Evolutionary conservation across 805 yeast genomes (phyloP).

Genomic region (Yarrowia yakushimensis): DNA sequence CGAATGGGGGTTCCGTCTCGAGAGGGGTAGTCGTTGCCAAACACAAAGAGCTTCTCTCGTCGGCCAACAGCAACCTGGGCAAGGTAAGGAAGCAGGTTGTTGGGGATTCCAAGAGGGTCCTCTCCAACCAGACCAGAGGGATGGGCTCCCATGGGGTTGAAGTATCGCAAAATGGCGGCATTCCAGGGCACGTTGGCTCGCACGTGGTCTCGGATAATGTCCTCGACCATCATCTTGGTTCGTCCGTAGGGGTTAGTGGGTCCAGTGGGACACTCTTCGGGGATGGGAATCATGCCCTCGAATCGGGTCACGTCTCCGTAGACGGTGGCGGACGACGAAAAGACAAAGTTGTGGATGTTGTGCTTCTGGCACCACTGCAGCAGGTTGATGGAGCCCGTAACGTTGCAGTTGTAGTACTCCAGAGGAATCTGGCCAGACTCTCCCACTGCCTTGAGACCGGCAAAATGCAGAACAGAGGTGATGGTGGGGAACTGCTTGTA

Average conservation of each 20-base stretch:
- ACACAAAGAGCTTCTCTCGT: constrained; percentile 60
- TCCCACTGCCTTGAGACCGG: constrained; percentile 80
- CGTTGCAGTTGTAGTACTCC: constrained; percentile 64
- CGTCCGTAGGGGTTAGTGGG: constrained; percentile 78
- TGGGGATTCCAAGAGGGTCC: constrained; percentile 74
- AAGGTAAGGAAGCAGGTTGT: constrained; percentile 68
- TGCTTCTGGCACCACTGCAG: constrained; percentile 49
- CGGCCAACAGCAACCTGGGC: constrained; percentile 77
- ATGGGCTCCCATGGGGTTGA: constrained; percentile 85
- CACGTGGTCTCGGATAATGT: constrained; percentile 54
- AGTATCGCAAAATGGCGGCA: constrained; percentile 66
- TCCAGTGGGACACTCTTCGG: constrained; percentile 70
- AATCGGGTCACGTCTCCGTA: constrained; percentile 78
- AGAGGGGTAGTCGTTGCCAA: constrained; percentile 67
- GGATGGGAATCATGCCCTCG: constrained; percentile 70
- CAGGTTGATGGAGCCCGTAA: constrained; percentile 59
- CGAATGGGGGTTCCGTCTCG: constrained; percentile 79
- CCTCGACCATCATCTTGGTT: constrained; percentile 65
- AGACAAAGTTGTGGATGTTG: constrained; percentile 54
- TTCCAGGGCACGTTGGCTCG: constrained; percentile 39
- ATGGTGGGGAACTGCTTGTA: constrained; percentile 49
- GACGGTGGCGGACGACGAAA: constrained; percentile 78
- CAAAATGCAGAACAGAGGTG: constrained; percentile 68
- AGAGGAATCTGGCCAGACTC: constrained; percentile 69
- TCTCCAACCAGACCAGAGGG: constrained; percentile 78